A percentile compares a stretch with the other conserved stretches of the same genome.
Conservation (phyloP, 2,329 filamentous ascomycete species). For the Sarocladiaceae sp. region DNA sequence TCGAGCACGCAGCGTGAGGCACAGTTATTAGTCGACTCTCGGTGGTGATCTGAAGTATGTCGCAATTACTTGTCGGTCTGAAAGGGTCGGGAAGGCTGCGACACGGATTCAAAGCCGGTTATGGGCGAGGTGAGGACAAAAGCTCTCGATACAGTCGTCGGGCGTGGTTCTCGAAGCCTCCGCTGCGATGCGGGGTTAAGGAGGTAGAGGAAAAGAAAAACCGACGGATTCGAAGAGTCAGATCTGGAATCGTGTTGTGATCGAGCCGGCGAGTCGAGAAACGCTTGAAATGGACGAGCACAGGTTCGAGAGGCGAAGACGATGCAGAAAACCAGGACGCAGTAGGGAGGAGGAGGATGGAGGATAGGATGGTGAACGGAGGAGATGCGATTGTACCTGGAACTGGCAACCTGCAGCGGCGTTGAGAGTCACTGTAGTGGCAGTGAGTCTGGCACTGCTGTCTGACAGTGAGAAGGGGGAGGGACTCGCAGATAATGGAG, state of each 20-base stretch:
- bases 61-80: no score
- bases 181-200: constrained; percentile 9
- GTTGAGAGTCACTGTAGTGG: background rate
- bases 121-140: no score
- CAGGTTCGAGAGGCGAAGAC: background rate
- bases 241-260: background rate
- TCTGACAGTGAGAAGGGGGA: background rate
- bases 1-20: no score
- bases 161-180: constrained; percentile 3
- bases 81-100: no score
- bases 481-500: background rate
- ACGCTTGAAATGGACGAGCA: background rate
- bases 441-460: background rate
- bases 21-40: no score
- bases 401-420: background rate
- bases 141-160: no score
- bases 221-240: background rate
- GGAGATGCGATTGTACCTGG: constrained; percentile 1
- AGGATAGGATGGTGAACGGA: constrained; percentile 6
- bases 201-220: background rate
- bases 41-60: no score
- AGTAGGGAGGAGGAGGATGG: constrained; percentile 2
- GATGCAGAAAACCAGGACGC: background rate
- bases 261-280: background rate
- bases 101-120: no score